Base-by-base conservation (phyloP, 1,139 yeast species). In the Hyphopichia burtonii region DNA sequence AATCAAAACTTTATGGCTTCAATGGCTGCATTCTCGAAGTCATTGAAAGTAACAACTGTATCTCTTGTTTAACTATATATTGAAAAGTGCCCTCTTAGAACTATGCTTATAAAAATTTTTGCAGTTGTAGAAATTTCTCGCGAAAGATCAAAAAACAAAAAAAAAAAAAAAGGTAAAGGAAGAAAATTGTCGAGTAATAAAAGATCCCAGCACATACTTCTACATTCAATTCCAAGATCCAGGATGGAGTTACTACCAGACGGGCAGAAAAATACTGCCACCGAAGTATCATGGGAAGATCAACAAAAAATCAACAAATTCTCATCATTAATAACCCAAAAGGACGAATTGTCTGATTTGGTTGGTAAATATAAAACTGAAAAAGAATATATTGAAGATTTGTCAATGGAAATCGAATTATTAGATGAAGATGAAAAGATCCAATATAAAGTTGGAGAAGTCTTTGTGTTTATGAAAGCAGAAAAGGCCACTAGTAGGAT, bases 251-350 rank as follows among this genome's bases (percentile, higher is more conserved):
- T 80, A 51, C 70, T 83, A 47, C 88, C 89, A 3, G 78, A 80
- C 54, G 88, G 88, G 4, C 81, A 82, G 56, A 66, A 67, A 47
- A 86, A 86, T 58, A 83, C 82, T 16, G 76, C 71, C 17, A 56
- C 80, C 0, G 94, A 88, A 56, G 99, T 93, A 20, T 71, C 82
- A 22, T 86, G 91, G 82, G 90, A 80, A 46, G 98, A 93, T 61
- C 99, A 93, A 66, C 83, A 86, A 58, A 80, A 80, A 57, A 93
- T 93, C 68, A 93, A 93, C 62, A 80, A 82, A 58, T 93, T 93
- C 57, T 88, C 96, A 19, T 84, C 90, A 41, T 73, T 90, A 47
- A 87, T 90, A 47, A 72, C 81, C 49, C 80, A 84, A 47, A 80
- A 83, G 52, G 88, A 86, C 50, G 74, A 73, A 25, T 60, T 81